Evolutionary conservation across 148 eudicot species (phyloP).

Genomic region (Rhododendron vialii): DNA sequence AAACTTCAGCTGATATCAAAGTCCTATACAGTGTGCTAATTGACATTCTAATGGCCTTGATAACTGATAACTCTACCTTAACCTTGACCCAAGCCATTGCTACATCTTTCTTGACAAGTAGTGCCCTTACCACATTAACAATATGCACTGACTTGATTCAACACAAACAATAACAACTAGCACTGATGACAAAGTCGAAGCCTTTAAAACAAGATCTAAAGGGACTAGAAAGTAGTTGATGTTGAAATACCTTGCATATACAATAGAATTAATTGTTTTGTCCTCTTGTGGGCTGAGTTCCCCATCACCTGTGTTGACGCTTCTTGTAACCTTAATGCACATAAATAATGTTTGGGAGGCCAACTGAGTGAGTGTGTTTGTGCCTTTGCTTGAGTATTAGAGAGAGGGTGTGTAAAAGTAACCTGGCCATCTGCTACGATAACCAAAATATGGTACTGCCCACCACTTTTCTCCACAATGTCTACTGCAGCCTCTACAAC

Average conservation of each 20-base stretch:
- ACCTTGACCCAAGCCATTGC: not conserved
- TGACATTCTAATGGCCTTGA: not conserved
- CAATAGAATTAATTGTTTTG: constrained; percentile 33
- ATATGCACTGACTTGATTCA: not conserved
- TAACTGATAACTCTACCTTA: not conserved
- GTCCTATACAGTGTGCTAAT: not conserved
- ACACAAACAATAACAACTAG: not conserved
- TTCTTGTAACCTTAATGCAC: constrained; percentile 34
- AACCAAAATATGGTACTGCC: constrained; percentile 43
- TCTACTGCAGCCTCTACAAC: constrained; percentile 37
- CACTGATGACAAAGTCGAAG: not conserved
- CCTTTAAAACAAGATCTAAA: not conserved
- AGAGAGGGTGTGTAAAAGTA: constrained; percentile 1
- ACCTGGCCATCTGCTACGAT: constrained; percentile 50
- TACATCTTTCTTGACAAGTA: not conserved
- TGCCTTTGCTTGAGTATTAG: not conserved
- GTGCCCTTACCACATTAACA: not conserved
- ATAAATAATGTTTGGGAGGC: not conserved
- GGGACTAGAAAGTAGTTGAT: not conserved
- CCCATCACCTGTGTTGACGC: constrained; percentile 23
- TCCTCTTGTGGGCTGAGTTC: constrained; percentile 38
- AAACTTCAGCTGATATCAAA: not conserved
- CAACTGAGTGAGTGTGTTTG: not conserved
- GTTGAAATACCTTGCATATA: constrained; percentile 31
- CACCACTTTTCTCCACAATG: constrained; percentile 45